Percentiles rank a stretch among this genome's conserved stretches.
These are phyloP conservation scores for Xylaria palmicola DNA, from an alignment of 495 filamentous ascomycete genomes.

Conservation along the genomic window DNA sequence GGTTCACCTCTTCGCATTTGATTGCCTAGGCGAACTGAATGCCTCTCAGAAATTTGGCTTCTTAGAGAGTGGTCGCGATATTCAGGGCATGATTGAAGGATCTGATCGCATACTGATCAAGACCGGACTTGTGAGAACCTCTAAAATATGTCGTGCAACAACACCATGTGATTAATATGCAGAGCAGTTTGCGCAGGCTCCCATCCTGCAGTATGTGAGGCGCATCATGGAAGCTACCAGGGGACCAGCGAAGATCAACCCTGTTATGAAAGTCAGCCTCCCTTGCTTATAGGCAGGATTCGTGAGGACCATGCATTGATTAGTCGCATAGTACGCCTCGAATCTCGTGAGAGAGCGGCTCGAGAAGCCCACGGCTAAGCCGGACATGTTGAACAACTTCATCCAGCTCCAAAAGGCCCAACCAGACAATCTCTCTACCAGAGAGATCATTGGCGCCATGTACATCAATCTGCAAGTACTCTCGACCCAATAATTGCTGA, in stretches of 20 bases:
- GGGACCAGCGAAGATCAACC: background rate
- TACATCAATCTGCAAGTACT: background rate
- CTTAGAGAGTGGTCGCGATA: slow-evolving; percentile 41
- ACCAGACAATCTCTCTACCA: background rate
- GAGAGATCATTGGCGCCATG: background rate
- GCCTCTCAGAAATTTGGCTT: slow-evolving; percentile 56
- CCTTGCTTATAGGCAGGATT: background rate
- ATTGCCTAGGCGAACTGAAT: slow-evolving; percentile 57
- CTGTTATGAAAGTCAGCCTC: background rate
- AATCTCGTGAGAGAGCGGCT: background rate
- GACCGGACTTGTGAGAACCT: background rate
- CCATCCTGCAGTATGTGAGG: background rate
- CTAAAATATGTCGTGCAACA: background rate
- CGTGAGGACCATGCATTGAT: background rate
- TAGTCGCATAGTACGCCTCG: background rate
- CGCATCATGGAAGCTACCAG: background rate
- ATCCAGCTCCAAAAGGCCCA: background rate
- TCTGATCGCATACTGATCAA: background rate
- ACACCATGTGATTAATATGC: background rate
- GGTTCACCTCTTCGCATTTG: slow-evolving; percentile 59
- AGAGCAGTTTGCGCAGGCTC: background rate
- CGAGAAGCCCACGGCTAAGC: background rate
- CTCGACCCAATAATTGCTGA: background rate
- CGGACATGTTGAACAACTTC: background rate
- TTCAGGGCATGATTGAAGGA: background rate